Conservation (phyloP, 768 basidiomycete genomes). For the Tylopilus vinaceipallidus region DNA sequence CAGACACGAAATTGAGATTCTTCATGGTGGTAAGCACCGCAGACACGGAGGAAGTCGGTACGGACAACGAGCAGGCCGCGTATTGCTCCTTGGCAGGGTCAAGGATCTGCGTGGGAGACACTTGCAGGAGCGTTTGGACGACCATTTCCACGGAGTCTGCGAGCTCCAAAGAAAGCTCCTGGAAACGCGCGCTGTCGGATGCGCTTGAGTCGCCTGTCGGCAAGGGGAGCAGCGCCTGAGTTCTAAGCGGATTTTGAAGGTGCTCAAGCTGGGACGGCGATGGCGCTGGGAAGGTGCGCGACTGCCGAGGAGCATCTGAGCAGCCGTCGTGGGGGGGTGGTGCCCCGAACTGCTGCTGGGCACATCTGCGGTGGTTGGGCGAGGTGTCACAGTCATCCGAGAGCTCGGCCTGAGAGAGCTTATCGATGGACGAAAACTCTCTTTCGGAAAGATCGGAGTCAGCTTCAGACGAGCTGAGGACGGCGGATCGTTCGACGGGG, state of each 20-base stretch:
- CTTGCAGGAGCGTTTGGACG: conserved; percentile 87
- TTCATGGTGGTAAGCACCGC: conserved; percentile 91
- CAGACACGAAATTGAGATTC: conserved; percentile 89
- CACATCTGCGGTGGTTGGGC: conserved; percentile 21
- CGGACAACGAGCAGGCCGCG: conserved; percentile 81
- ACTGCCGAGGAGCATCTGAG: conserved; percentile 51
- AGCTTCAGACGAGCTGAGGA: conserved; percentile 49
- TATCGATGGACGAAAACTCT: conserved; percentile 33
- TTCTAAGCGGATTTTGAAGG: conserved; percentile 65
- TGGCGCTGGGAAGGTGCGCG: conserved; percentile 78
- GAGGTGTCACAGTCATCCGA: conserved; percentile 32
- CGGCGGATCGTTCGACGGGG: conserved; percentile 38
- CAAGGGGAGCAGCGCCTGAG: conserved; percentile 6
- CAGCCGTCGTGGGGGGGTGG: conserved; percentile 23
- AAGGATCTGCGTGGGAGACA: conserved; percentile 86
- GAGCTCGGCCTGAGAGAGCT: conserved; percentile 30
- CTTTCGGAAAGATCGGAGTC: conserved; percentile 53
- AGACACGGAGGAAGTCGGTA: conserved; percentile 85
- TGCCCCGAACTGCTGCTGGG: conserved; percentile 26
- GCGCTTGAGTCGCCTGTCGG: conserved; percentile 14
- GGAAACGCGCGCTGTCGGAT: conserved; percentile 39
- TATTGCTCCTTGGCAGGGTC: conserved; percentile 94
- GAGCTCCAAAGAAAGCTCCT: conserved; percentile 79
- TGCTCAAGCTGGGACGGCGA: conserved; percentile 75
- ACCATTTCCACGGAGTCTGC: conserved; percentile 90